A percentile compares a stretch with the other conserved stretches of the same genome.
phyloP scores from a whole-genome alignment of 371 early-diverging fungal species.

The Rhizomucor pusillus region DNA sequence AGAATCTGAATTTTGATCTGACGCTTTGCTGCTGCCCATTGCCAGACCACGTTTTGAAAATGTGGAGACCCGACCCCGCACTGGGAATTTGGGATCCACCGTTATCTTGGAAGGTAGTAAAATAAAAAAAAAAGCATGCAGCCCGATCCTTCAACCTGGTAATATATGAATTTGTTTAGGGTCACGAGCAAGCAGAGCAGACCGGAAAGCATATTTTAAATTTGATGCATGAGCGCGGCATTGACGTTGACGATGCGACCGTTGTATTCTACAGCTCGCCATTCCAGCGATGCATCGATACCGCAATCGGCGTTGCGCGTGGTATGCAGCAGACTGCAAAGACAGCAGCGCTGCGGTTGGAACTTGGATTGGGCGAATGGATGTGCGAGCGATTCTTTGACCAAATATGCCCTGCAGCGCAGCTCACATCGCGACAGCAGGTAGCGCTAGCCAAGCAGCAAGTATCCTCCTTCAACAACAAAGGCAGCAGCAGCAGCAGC shows the following conservation, averaged over 20 bases:
- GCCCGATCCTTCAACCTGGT: not conserved
- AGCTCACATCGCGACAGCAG: constrained; percentile 28
- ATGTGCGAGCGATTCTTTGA: constrained; percentile 44
- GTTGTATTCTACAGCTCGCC: constrained; percentile 43
- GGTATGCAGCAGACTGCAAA: constrained; percentile 10
- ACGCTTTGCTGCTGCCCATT: not conserved
- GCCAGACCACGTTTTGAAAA: constrained; percentile 35
- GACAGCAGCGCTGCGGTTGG: constrained; percentile 27
- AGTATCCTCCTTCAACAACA: constrained; percentile 22
- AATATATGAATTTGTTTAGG: constrained; percentile 10
- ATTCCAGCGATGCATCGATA: constrained; percentile 49
- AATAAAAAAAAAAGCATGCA: not conserved
- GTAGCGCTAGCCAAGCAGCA: constrained; percentile 37
- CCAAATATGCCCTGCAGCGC: constrained; percentile 27
- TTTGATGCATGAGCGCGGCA: constrained; percentile 16
- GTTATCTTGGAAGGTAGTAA: constrained; percentile 22
- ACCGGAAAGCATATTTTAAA: constrained; percentile 25
- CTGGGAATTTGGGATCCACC: constrained; percentile 47
- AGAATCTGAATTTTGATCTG: not conserved
- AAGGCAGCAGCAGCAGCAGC: constrained; percentile 4
- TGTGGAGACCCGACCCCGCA: constrained; percentile 41
- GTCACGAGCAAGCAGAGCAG: constrained; percentile 27
- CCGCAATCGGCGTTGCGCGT: constrained; percentile 30
- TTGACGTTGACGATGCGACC: constrained; percentile 16
- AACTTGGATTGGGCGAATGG: constrained; percentile 46